phyloP scores from a whole-genome alignment of 2,329 filamentous ascomycete genomes.

The Neopestalotiopsis clavispora region DNA sequence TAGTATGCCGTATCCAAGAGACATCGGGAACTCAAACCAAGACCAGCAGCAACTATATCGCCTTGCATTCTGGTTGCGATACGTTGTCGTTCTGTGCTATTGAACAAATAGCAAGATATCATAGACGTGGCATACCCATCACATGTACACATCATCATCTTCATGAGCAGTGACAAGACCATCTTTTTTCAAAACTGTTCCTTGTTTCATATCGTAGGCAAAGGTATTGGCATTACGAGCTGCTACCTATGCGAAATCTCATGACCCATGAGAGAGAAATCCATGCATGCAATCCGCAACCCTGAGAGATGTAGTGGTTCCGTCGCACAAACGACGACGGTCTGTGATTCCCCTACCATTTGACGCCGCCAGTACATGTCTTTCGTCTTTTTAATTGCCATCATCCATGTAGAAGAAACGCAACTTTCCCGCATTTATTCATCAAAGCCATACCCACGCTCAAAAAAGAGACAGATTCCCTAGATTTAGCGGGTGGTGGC shows the following conservation, averaged over 20 bases:
- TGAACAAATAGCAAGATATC: no score
- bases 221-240: slow-evolving; percentile 34
- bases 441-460: slow-evolving; percentile 13
- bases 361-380: slow-evolving; percentile 38
- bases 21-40: no score
- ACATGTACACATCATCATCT: background rate
- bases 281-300: slow-evolving; percentile 32
- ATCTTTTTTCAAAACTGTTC: no score
- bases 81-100: no score
- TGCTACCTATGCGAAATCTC: slow-evolving; percentile 36
- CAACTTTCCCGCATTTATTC: slow-evolving; percentile 22
- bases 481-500: slow-evolving; percentile 79
- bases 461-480: background rate
- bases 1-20: background rate
- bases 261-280: slow-evolving; percentile 31
- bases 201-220: slow-evolving; percentile 26
- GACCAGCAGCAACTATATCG: no score
- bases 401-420: slow-evolving; percentile 26
- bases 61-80: no score
- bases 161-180: background rate
- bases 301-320: slow-evolving; percentile 32
- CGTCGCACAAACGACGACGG: slow-evolving; percentile 27
- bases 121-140: no score
- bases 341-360: slow-evolving; percentile 37
- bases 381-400: slow-evolving; percentile 19